A percentile compares a stretch with the other conserved stretches of the same genome.
These are phyloP conservation scores for Dacryopinax primogenitus DNA, from an alignment of 768 basidiomycete species.

Conservation along the genomic window DNA sequence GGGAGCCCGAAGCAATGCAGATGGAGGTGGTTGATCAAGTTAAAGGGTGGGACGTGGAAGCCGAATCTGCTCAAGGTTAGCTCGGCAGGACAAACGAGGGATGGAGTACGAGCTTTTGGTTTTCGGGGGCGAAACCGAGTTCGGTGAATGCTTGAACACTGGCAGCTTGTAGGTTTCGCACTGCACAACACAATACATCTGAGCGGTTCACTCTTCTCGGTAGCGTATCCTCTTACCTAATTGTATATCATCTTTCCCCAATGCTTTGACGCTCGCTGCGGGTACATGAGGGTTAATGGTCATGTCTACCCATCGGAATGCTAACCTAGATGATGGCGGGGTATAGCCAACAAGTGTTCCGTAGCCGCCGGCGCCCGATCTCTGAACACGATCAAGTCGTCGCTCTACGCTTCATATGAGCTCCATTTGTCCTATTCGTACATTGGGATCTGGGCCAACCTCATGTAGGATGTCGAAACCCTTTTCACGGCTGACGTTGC, in stretches of 20 bases:
- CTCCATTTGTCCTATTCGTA: neutral
- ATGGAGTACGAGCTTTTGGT: conserved; percentile 36
- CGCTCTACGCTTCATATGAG: conserved; percentile 21
- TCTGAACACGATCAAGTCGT: conserved; percentile 25
- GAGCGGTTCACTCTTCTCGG: conserved; percentile 9
- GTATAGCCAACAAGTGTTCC: conserved; percentile 30
- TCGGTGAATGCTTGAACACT: conserved; percentile 43
- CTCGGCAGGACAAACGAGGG: neutral
- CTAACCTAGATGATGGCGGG: conserved; percentile 30
- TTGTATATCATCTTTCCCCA: conserved; percentile 35
- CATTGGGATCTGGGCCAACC: conserved; percentile 18
- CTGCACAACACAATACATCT: too few relatives aligned
- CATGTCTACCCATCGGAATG: neutral
- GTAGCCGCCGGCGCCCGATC: conserved; percentile 28
- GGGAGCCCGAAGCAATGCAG: conserved; percentile 61
- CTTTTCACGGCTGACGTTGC: conserved; percentile 22
- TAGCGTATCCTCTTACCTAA: conserved; percentile 34
- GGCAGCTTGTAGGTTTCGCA: conserved; percentile 37
- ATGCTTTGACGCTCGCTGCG: conserved; percentile 43
- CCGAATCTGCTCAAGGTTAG: conserved; percentile 42
- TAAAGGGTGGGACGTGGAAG: conserved; percentile 72
- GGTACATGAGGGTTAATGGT: neutral
- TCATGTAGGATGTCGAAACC: conserved; percentile 30
- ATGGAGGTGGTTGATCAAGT: conserved; percentile 58
- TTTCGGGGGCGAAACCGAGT: conserved; percentile 29